Base-by-base conservation (phyloP, 2,329 filamentous ascomycete genomes). In the Mycosphaerella sp. region DNA sequence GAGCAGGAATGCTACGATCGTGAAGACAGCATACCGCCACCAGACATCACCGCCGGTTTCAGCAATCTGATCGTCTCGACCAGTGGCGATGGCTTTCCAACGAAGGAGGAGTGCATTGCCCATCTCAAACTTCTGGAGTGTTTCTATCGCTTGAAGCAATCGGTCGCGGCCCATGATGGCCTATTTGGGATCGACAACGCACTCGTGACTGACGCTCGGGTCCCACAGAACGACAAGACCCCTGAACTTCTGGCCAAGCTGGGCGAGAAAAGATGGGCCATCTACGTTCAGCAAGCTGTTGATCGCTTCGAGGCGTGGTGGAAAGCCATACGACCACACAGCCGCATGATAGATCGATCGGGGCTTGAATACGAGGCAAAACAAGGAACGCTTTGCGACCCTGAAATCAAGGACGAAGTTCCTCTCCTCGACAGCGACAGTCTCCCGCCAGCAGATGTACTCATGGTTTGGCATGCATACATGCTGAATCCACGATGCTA, bases 401-500 rank as follows among this genome's bases (percentile, higher is more conserved):
- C 47, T 52, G 10, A 18, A 9, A 14, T 41, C 14, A n/a, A 44
- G 3, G 13, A 49, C 56, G 4, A 52, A 53, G 9, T 34, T 21
- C 10, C 3, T 41, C 17, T 41, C 17, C 21, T 48, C 2, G 36
- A 40, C 14, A 14, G 6, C 13, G 10, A 14, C 25, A 58, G 53
- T 25, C 44, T 61, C 48, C 60, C 59, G 34, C 66, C 70, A 13
- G 16, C 66, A 75, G 86, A 90, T 68, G 79, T 90, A 0, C 68
- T 89, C 16, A 86, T 90, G 84, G 82, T 90, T 0, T 87, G 84
- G 82, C 87, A 91, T 66, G 73, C 85, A 0, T 86, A 87, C 62
- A 84, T 87, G 79, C 78, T 91, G 2, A 90, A 89, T 59, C 87
- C 87, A 0, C 75, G 84, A 36, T 73, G 72, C n/a, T 90, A 83